These are phyloP conservation scores for Cucumis hystrix DNA, from an alignment of 306 rosid species.

Conservation along the genomic window DNA sequence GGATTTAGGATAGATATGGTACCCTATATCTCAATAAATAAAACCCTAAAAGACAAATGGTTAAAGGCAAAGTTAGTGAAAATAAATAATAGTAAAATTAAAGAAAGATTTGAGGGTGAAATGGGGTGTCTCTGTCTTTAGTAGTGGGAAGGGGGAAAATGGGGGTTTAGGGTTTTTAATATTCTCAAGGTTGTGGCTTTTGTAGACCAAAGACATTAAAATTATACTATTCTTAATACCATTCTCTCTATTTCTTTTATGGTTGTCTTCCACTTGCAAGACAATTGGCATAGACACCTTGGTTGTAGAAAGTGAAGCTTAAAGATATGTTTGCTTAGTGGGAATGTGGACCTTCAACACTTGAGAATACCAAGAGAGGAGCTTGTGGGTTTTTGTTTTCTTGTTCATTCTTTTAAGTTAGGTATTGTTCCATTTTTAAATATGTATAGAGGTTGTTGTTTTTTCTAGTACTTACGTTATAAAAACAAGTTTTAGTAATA, in stretches of 20 bases:
- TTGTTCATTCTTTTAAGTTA: background rate
- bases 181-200: background rate
- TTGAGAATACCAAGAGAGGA: background rate
- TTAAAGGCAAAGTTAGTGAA: background rate
- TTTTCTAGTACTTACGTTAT: background rate
- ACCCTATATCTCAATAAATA: background rate
- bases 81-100: background rate
- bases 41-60: background rate
- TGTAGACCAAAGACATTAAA: background rate
- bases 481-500: no score
- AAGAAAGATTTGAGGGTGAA: background rate
- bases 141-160: background rate
- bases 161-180: background rate
- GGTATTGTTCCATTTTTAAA: background rate
- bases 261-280: background rate
- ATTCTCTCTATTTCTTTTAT: background rate
- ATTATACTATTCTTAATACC: constrained; percentile 1
- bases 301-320: background rate
- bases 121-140: background rate
- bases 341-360: background rate
- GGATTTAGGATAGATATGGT: background rate
- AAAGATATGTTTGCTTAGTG: background rate
- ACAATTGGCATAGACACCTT: background rate
- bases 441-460: background rate
- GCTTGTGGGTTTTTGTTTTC: background rate